phyloP scores from a whole-genome alignment of 306 rosid genomes.

The Morella rubra region DNA sequence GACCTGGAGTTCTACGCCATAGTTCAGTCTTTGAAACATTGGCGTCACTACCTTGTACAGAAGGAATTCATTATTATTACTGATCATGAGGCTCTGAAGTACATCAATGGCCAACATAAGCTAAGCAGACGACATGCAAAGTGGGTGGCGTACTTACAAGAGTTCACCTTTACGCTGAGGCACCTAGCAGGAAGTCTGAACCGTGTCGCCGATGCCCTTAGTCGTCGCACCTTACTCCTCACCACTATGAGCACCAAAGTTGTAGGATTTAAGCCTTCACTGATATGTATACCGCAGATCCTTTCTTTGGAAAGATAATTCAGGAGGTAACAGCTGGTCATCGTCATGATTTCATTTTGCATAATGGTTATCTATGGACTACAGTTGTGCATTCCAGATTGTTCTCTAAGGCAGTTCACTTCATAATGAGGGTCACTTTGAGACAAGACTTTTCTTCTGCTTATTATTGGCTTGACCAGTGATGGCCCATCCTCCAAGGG shows the following conservation, averaged over 20 bases:
- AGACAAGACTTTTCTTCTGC: too few relatives aligned
- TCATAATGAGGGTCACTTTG: too few relatives aligned
- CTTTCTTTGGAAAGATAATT: too few relatives aligned
- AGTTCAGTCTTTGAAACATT: background rate
- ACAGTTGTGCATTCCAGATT: too few relatives aligned
- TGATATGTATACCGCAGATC: too few relatives aligned
- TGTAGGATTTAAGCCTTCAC: background rate
- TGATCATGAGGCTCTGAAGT: background rate
- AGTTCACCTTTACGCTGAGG: background rate
- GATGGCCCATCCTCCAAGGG: too few relatives aligned
- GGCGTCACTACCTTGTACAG: background rate
- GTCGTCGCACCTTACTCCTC: background rate
- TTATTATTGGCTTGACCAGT: too few relatives aligned
- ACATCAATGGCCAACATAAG: background rate
- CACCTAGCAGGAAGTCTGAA: background rate
- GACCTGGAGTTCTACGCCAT: slow-evolving; percentile 4
- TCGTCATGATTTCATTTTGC: too few relatives aligned
- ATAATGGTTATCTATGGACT: too few relatives aligned
- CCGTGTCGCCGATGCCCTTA: background rate
- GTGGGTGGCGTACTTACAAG: background rate
- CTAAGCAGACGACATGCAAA: background rate
- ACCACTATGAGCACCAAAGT: background rate
- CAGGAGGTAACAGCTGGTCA: too few relatives aligned
- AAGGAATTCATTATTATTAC: background rate
- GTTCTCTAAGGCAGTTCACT: too few relatives aligned